Evolutionary conservation across 495 filamentous ascomycete genomes (phyloP).

Genomic region (Beverwykella pulmonaria): DNA sequence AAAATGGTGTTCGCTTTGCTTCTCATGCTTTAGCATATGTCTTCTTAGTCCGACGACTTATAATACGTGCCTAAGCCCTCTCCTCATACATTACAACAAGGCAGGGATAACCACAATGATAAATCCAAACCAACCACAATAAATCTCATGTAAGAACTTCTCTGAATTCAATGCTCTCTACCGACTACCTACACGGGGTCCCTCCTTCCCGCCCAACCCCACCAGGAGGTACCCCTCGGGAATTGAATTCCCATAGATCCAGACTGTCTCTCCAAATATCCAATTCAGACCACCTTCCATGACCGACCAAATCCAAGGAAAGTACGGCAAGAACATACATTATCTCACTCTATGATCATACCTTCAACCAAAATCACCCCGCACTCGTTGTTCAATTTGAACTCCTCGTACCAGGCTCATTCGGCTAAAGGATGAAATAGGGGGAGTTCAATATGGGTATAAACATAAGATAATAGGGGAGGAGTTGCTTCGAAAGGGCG

Average conservation of each 20-base stretch:
- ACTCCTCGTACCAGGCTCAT: neutral
- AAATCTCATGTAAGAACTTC: no score
- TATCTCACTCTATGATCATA: neutral
- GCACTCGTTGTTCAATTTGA: neutral
- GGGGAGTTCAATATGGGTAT: neutral
- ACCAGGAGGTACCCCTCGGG: no score
- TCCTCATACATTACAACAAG: no score
- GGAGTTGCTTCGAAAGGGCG: neutral
- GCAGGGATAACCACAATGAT: no score
- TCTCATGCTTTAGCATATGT: no score
- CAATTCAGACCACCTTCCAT: neutral
- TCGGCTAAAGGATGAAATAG: neutral
- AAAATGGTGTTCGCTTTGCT: no score
- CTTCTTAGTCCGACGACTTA: no score
- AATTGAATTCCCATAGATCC: neutral
- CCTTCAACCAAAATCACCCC: neutral
- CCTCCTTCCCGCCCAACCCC: no score
- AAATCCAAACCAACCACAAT: no score
- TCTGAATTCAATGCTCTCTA: no score
- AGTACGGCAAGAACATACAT: neutral
- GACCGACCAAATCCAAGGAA: neutral
- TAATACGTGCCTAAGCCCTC: no score
- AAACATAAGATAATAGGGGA: neutral
- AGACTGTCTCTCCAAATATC: neutral
- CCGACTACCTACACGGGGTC: no score